phyloP scores from a whole-genome alignment of 1,284 basidiomycete species.

The Cryptococcus hybrid region DNA sequence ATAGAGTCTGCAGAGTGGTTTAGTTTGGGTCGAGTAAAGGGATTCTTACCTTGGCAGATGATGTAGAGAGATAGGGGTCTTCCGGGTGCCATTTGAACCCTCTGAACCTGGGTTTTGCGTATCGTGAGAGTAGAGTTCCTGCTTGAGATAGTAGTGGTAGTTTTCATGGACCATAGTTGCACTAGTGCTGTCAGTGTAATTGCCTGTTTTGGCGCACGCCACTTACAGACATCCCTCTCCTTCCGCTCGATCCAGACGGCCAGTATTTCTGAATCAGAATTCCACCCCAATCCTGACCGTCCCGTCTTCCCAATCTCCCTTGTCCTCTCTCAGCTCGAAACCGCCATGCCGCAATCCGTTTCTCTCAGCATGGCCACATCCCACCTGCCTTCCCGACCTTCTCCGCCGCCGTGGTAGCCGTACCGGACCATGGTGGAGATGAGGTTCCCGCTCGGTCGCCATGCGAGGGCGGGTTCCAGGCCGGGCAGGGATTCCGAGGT shows the following conservation, averaged over 20 bases:
- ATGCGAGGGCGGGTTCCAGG: slow-evolving; percentile 75
- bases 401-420: slow-evolving; percentile 64
- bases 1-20: slow-evolving; percentile 56
- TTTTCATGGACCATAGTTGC: slow-evolving; percentile 96
- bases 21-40: background rate
- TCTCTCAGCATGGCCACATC: slow-evolving; percentile 91
- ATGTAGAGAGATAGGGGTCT: slow-evolving; percentile 63
- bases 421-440: slow-evolving; percentile 82
- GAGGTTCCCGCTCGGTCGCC: slow-evolving; percentile 85
- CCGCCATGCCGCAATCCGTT: slow-evolving; percentile 93
- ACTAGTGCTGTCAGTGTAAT: slow-evolving; percentile 53
- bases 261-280: slow-evolving; percentile 80
- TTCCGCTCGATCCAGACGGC: slow-evolving; percentile 74
- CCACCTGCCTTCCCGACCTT: slow-evolving; percentile 61
- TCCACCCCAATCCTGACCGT: slow-evolving; percentile 80
- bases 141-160: slow-evolving; percentile 96
- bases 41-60: slow-evolving; percentile 59
- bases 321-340: slow-evolving; percentile 65
- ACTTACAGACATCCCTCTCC: slow-evolving; percentile 67
- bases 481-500: slow-evolving; percentile 83
- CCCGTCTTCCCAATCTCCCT: slow-evolving; percentile 42
- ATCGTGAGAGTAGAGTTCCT: slow-evolving; percentile 63
- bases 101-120: slow-evolving; percentile 59
- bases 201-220: background rate
- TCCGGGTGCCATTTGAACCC: slow-evolving; percentile 86